phyloP scores from a whole-genome alignment of 306 rosid species.

The Lathyrus aphaca region DNA sequence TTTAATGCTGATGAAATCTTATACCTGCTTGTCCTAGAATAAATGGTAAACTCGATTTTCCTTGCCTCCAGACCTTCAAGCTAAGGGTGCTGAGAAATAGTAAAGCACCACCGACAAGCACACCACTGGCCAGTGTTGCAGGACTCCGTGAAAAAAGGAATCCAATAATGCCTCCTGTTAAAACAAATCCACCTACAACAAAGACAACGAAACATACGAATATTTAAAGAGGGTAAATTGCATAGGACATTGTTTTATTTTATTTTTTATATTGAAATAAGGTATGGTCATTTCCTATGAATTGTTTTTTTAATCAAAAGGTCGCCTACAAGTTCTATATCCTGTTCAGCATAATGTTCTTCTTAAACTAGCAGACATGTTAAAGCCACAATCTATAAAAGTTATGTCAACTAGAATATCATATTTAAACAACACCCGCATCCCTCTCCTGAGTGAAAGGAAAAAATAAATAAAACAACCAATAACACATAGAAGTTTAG shows the following conservation, averaged over 20 bases:
- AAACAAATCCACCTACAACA: constrained; percentile 73
- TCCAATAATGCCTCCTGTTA: constrained; percentile 75
- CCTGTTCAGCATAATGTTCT: constrained; percentile 13
- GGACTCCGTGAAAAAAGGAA: constrained; percentile 72
- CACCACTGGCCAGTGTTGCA: constrained; percentile 60
- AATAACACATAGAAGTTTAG: neutral
- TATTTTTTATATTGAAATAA: neutral
- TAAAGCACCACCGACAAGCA: constrained; percentile 84
- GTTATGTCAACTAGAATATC: neutral
- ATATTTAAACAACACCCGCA: neutral
- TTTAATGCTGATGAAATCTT: constrained; percentile 18
- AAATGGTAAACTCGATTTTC: constrained; percentile 83
- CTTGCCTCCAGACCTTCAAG: constrained; percentile 95
- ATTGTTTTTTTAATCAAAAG: constrained; percentile 29
- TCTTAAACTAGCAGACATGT: constrained; percentile 21
- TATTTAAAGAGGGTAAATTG: constrained; percentile 13
- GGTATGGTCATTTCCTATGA: neutral
- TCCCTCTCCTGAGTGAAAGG: neutral
- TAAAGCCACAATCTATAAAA: constrained; percentile 27
- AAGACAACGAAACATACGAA: constrained; percentile 14
- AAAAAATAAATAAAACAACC: neutral
- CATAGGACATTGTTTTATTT: constrained; percentile 2
- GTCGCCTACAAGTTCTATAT: constrained; percentile 9
- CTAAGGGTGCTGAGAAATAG: constrained; percentile 80
- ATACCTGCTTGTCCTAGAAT: constrained; percentile 93